These are phyloP conservation scores for Rhexocercosporidium sp. DNA, from an alignment of 2,329 filamentous ascomycete genomes.

Conservation along the genomic window DNA sequence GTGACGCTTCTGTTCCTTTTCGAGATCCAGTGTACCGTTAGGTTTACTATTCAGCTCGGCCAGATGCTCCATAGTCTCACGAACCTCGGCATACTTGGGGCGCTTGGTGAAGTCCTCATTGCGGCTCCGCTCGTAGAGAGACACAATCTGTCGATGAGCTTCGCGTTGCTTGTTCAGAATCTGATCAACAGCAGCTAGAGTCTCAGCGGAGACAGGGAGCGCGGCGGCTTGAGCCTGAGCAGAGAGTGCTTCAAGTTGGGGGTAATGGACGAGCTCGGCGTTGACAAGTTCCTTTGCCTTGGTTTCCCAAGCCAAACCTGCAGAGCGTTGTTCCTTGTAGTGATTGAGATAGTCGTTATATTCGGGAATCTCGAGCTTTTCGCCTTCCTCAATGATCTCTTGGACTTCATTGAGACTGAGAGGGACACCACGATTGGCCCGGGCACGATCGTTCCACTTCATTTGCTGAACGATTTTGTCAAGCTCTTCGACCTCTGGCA, in stretches of 20 bases:
- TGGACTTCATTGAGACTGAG: slow-evolving; percentile 79
- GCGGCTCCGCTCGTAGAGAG: slow-evolving; percentile 78
- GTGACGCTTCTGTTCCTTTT: slow-evolving; percentile 91
- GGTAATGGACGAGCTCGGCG: slow-evolving; percentile 91
- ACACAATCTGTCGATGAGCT: slow-evolving; percentile 85
- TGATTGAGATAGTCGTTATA: slow-evolving; percentile 81
- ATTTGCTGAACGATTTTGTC: slow-evolving; percentile 82
- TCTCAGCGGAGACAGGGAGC: slow-evolving; percentile 83
- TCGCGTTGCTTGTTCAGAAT: slow-evolving; percentile 96
- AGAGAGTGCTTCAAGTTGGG: slow-evolving; percentile 90
- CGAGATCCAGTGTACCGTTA: slow-evolving; percentile 85
- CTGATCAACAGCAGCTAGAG: slow-evolving; percentile 81
- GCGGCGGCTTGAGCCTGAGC: slow-evolving; percentile 73
- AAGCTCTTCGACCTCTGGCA: slow-evolving; percentile 84
- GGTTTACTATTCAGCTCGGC: slow-evolving; percentile 93
- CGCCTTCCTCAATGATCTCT: slow-evolving; percentile 78
- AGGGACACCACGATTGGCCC: slow-evolving; percentile 64
- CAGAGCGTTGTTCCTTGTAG: slow-evolving; percentile 75
- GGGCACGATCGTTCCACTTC: slow-evolving; percentile 85
- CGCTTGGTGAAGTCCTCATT: slow-evolving; percentile 77
- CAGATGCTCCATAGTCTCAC: slow-evolving; percentile 84
- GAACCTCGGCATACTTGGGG: slow-evolving; percentile 88
- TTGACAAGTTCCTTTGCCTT: slow-evolving; percentile 92
- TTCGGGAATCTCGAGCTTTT: slow-evolving; percentile 76
- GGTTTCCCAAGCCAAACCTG: slow-evolving; percentile 86